Conservation (phyloP, 2,329 filamentous ascomycete genomes). For the Hypoxylon sp. region DNA sequence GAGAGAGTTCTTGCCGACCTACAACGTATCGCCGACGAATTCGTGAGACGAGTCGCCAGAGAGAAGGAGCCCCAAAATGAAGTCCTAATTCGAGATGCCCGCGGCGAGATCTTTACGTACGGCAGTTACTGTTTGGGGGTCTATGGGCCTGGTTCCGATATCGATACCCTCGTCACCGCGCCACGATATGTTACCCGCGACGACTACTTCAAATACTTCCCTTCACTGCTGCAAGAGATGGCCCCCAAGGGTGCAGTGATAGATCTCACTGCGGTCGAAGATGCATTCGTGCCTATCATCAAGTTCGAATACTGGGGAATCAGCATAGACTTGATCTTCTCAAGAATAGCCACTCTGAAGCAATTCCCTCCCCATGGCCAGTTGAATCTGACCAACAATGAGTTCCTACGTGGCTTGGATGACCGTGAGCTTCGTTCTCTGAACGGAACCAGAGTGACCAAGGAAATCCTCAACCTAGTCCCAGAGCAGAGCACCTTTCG, state of each 20-base stretch:
- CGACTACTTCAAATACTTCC: conserved; percentile 92
- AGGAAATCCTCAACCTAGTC: conserved; percentile 88
- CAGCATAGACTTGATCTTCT: conserved; percentile 94
- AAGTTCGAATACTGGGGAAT: conserved; percentile 92
- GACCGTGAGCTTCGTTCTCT: conserved; percentile 87
- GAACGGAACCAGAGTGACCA: conserved; percentile 93
- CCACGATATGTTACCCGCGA: conserved; percentile 88
- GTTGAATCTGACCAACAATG: conserved; percentile 82
- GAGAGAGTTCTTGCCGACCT: conserved; percentile 78
- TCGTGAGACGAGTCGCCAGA: conserved; percentile 82
- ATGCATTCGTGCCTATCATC: conserved; percentile 96
- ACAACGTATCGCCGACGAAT: conserved; percentile 82
- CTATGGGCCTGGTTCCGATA: conserved; percentile 94
- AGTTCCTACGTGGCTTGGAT: conserved; percentile 83
- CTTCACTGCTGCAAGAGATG: conserved; percentile 79
- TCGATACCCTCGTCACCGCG: conserved; percentile 92
- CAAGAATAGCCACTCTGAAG: conserved; percentile 73
- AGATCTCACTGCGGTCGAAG: conserved; percentile 84
- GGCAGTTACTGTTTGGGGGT: conserved; percentile 95
- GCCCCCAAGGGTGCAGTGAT: conserved; percentile 81
- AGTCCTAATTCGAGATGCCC: conserved; percentile 80
- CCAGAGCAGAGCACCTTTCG: conserved; percentile 91
- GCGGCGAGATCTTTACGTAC: conserved; percentile 94
- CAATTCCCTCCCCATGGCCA: conserved; percentile 73
- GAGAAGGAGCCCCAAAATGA: conserved; percentile 76